Evolutionary conservation across 2,329 filamentous ascomycete species (phyloP).

Genomic region (Botryotinia globosa): DNA sequence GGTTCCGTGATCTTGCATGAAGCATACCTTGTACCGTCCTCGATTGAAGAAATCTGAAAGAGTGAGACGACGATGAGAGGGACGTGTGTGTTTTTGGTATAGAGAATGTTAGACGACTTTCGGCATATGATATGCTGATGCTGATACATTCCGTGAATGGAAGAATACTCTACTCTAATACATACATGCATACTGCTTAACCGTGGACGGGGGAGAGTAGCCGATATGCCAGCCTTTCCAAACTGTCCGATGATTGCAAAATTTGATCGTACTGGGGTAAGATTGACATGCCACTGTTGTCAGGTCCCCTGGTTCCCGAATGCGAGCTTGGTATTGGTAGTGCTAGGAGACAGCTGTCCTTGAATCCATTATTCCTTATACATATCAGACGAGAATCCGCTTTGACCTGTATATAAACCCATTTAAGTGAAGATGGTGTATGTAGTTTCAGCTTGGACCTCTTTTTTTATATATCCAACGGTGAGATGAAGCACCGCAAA

Average conservation of each 20-base stretch:
- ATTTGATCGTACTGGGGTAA: neutral
- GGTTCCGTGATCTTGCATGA: neutral
- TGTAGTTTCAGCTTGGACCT: constrained; percentile 7
- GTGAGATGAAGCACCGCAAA: constrained; percentile 12
- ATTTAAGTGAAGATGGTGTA: neutral
- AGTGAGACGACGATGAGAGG: neutral
- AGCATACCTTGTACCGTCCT: no score
- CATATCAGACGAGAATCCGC: neutral
- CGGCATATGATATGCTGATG: neutral
- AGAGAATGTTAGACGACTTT: neutral
- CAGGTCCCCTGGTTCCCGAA: neutral
- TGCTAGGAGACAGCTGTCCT: neutral
- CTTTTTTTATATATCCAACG: constrained; percentile 4
- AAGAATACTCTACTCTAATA: neutral
- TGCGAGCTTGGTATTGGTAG: neutral
- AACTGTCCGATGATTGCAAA: neutral
- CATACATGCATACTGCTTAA: neutral
- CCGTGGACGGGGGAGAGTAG: neutral
- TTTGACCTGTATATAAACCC: neutral
- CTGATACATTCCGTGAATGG: neutral
- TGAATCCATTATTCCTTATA: neutral
- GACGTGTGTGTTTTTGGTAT: neutral
- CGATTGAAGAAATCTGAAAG: neutral
- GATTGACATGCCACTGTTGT: neutral
- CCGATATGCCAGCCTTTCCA: neutral